Evolutionary conservation across 2,329 filamentous ascomycete genomes (phyloP).

Genomic region (Microsporum audouinii): DNA sequence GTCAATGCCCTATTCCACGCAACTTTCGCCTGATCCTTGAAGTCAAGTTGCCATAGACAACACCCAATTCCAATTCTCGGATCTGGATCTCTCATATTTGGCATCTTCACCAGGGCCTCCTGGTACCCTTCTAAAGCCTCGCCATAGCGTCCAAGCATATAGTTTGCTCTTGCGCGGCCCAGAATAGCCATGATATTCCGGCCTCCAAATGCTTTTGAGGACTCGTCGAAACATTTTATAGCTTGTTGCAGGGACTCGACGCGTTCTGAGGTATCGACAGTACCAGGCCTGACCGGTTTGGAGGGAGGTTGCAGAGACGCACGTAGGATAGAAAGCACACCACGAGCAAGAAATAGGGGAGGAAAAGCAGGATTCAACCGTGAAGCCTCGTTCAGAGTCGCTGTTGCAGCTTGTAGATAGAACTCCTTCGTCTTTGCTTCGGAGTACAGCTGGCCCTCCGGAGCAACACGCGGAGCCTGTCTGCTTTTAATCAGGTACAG

Average conservation of each 20-base stretch:
- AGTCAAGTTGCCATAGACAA: slow-evolving; percentile 93
- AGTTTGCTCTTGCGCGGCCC: slow-evolving; percentile 77
- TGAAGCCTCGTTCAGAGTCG: slow-evolving; percentile 86
- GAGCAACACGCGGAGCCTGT: slow-evolving; percentile 57
- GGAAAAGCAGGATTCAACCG: slow-evolving; percentile 87
- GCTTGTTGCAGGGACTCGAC: slow-evolving; percentile 73
- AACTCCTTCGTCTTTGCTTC: slow-evolving; percentile 85
- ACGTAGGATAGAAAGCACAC: slow-evolving; percentile 75
- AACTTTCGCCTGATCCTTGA: slow-evolving; percentile 79
- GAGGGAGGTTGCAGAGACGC: slow-evolving; percentile 72
- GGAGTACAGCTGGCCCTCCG: slow-evolving; percentile 52
- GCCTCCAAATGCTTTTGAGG: slow-evolving; percentile 68
- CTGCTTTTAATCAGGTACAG: slow-evolving; percentile 82
- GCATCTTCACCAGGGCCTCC: slow-evolving; percentile 72
- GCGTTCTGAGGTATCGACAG: slow-evolving; percentile 56
- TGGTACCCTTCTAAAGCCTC: slow-evolving; percentile 81
- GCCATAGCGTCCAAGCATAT: slow-evolving; percentile 72
- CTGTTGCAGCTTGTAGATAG: slow-evolving; percentile 82
- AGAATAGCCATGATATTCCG: slow-evolving; percentile 87
- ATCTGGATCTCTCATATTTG: slow-evolving; percentile 80
- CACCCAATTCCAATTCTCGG: slow-evolving; percentile 92
- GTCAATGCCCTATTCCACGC: slow-evolving; percentile 86
- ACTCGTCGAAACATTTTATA: slow-evolving; percentile 89
- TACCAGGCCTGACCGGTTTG: slow-evolving; percentile 51
- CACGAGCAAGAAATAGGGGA: slow-evolving; percentile 80